Base-by-base conservation (phyloP, 768 basidiomycete genomes). In the Panus rudis region DNA sequence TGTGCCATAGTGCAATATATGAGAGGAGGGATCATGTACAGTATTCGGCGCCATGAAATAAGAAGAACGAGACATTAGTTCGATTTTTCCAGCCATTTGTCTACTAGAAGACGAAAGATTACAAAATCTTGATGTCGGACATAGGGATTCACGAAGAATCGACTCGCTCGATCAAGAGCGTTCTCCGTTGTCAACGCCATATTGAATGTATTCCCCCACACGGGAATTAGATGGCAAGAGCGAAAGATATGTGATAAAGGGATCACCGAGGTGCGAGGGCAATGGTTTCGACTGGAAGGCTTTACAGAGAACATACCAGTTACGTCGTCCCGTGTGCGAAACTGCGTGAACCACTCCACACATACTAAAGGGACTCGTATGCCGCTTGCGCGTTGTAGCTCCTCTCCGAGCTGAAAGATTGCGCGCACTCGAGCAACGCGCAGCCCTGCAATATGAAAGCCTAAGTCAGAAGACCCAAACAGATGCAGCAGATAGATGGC, bases 221-320 rank as follows among this genome's bases (percentile, higher is more conserved):
- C 6, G 0, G 63, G 60, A 14, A 62, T 49, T 1, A 66, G 47
- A 45, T 66, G 64, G 38, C 61, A 63, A 13, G 56, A 53, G 12
- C 54, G 51, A 3, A 54, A 17, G 17, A 66, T 59, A 5, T 55
- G 21, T 6, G 46, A 52, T 4, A 57, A 23, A 0, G 52, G 47
- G 7, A 65, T 53, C 8, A 66, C 44, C 0, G 50, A 48, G 6
- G 54, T 52, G 38, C 57, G 43, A 2, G 49, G 50, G 2, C 46
- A 47, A 23, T 50, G 48, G 10, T 44, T 19, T 1, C 46, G 46
- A 26, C 48, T 57, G 1, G 59, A 60, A 3, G 45, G 49, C 4
- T 50, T 42, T 5, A 63, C 35, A 2, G 22, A 33, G 34, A 50
- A 56, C 52, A 65, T 52, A 3, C 37, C 43, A 22, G 41, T 37